Evolutionary conservation across 2,329 filamentous ascomycete genomes (phyloP).

Genomic region (Pyricularia sp.): DNA sequence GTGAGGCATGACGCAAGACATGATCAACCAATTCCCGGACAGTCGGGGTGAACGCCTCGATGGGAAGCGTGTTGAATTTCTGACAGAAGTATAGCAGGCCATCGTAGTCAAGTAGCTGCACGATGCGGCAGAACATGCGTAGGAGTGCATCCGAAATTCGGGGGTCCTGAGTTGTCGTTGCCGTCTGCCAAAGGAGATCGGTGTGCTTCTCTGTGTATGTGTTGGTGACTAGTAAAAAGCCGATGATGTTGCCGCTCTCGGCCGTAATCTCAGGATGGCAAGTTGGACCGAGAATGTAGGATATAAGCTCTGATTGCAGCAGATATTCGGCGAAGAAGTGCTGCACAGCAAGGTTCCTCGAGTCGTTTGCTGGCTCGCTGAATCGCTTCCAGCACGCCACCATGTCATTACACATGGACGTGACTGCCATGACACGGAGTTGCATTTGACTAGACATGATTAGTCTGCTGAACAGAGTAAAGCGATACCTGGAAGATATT

Average conservation of each 20-base stretch:
- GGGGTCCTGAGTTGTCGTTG: slow-evolving; percentile 73
- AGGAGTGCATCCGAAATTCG: slow-evolving; percentile 75
- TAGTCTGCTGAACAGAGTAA: slow-evolving; percentile 59
- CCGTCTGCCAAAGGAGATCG: slow-evolving; percentile 75
- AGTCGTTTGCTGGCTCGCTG: slow-evolving; percentile 32
- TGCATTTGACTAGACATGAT: slow-evolving; percentile 86
- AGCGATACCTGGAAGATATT: slow-evolving; percentile 57
- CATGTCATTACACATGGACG: slow-evolving; percentile 63
- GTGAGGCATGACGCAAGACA: background rate
- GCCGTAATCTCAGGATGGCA: slow-evolving; percentile 86
- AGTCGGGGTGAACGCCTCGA: slow-evolving; percentile 50
- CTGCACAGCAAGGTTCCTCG: slow-evolving; percentile 38
- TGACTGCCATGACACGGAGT: slow-evolving; percentile 69
- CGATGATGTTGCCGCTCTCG: slow-evolving; percentile 74
- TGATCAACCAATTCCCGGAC: slow-evolving; percentile 53
- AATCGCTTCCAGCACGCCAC: slow-evolving; percentile 55
- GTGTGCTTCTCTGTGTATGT: slow-evolving; percentile 65
- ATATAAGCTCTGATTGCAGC: slow-evolving; percentile 59
- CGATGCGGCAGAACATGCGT: slow-evolving; percentile 46
- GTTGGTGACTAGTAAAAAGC: slow-evolving; percentile 73
- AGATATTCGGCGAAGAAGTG: slow-evolving; percentile 62
- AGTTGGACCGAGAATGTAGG: slow-evolving; percentile 82
- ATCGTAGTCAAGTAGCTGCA: slow-evolving; percentile 36
- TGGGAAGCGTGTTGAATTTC: slow-evolving; percentile 58
- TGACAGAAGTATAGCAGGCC: slow-evolving; percentile 56